phyloP scores from a whole-genome alignment of 1,139 yeast genomes.

The Ashbya aceris region DNA sequence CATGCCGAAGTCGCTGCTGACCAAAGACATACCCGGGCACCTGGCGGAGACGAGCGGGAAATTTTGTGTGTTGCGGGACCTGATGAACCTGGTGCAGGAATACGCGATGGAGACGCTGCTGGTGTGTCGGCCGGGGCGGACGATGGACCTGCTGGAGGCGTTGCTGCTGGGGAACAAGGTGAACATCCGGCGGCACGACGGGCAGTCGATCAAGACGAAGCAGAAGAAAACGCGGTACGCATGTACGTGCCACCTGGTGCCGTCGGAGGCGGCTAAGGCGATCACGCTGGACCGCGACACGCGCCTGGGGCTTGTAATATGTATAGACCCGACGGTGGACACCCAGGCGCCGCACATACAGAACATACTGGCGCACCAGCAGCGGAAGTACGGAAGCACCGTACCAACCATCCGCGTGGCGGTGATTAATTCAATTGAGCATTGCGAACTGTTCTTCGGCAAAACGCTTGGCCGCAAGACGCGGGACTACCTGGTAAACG shows the following conservation, averaged over 20 bases:
- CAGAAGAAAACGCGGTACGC: constrained; percentile 23
- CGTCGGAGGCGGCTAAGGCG: constrained; percentile 34
- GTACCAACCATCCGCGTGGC: constrained; percentile 62
- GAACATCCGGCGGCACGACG: constrained; percentile 58
- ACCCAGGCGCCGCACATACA: constrained; percentile 32
- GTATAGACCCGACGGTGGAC: constrained; percentile 64
- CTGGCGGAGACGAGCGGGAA: constrained; percentile 82
- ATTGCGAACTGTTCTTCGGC: constrained; percentile 43
- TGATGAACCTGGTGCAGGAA: constrained; percentile 37
- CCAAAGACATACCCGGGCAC: constrained; percentile 67
- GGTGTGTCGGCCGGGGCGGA: constrained; percentile 47
- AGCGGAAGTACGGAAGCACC: constrained; percentile 17
- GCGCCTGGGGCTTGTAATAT: constrained; percentile 52
- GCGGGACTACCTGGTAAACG: constrained; percentile 47
- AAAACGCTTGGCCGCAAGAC: constrained; percentile 32
- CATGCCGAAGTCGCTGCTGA: constrained; percentile 71
- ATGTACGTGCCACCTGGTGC: constrained; percentile 35
- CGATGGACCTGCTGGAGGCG: constrained; percentile 74
- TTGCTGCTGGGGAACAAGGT: constrained; percentile 60
- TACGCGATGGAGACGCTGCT: constrained; percentile 40
- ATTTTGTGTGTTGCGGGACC: constrained; percentile 57
- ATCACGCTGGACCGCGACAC: constrained; percentile 21
- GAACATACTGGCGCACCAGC: constrained; percentile 16
- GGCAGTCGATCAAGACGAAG: constrained; percentile 37
- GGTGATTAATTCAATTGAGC: constrained; percentile 78